A percentile compares a stretch with the other conserved stretches of the same genome.
Conservation (phyloP, 2,329 filamentous ascomycete genomes). For the Ophiostoma sp. region DNA sequence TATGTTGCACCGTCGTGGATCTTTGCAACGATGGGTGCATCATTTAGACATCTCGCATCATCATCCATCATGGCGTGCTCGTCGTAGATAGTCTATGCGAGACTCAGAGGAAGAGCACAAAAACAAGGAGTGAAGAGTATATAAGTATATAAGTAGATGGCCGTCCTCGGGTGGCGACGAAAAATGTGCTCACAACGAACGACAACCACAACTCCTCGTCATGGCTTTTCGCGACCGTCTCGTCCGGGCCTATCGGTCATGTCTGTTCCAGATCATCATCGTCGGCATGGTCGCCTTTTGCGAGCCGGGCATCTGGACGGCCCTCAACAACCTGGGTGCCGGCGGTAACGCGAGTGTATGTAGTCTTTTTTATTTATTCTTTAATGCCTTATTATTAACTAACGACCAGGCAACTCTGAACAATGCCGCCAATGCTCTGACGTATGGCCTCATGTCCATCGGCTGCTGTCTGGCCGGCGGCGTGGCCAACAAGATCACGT, state of each 20-base stretch:
- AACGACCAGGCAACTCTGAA: neutral
- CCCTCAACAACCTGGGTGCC: slow-evolving; percentile 5
- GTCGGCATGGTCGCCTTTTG: slow-evolving; percentile 59
- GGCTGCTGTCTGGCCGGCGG: neutral
- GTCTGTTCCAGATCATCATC: slow-evolving; percentile 6
- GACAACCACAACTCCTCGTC: neutral
- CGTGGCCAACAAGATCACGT: neutral
- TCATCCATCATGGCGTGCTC: neutral
- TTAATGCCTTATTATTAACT: too few relatives aligned
- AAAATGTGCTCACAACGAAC: neutral
- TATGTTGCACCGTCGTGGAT: neutral
- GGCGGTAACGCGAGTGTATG: neutral
- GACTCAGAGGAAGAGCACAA: neutral
- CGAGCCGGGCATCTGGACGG: slow-evolving; percentile 57
- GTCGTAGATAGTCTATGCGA: neutral
- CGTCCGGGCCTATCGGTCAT: neutral
- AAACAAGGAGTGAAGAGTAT: neutral
- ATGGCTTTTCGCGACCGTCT: neutral
- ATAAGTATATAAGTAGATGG: neutral
- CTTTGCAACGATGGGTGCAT: neutral
- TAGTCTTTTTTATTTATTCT: neutral
- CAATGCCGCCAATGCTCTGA: neutral
- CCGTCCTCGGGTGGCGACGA: neutral
- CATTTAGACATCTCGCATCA: neutral
- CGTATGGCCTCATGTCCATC: neutral